These are phyloP conservation scores for Suillus placidus DNA, from an alignment of 768 basidiomycete species.

Conservation along the genomic window DNA sequence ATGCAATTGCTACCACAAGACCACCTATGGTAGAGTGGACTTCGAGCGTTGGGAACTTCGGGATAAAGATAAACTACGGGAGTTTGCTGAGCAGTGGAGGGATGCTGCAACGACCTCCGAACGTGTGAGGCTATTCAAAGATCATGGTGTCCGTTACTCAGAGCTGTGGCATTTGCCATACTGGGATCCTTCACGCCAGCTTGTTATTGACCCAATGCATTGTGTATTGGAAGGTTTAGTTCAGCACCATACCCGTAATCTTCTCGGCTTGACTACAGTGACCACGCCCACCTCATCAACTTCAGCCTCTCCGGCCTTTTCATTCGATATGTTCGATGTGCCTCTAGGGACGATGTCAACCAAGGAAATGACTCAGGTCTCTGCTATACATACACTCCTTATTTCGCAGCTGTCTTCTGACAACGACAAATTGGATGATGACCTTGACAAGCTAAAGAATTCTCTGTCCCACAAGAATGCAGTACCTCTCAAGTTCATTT, in stretches of 20 bases:
- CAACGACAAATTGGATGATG: no score
- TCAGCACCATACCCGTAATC: conserved; percentile 2
- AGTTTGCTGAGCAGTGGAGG: conserved; percentile 19
- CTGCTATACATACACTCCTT: conserved; percentile 13
- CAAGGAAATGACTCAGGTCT: conserved; percentile 10
- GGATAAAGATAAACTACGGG: conserved; percentile 11
- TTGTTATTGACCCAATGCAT: conserved; percentile 33
- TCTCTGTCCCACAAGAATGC: conserved; percentile 12
- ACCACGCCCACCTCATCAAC: background rate
- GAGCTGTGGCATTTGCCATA: conserved; percentile 28
- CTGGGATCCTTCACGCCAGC: conserved; percentile 24
- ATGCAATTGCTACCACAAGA: conserved; percentile 24
- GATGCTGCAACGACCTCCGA: conserved; percentile 11
- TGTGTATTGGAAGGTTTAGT: conserved; percentile 22
- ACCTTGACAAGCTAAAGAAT: conserved; percentile 10
- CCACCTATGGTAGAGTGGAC: conserved; percentile 13
- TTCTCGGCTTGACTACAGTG: conserved; percentile 13
- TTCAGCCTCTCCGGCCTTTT: conserved; percentile 5
- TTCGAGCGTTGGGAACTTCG: conserved; percentile 19
- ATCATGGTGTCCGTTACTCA: conserved; percentile 24
- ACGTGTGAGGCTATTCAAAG: conserved; percentile 14
- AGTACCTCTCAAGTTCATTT: conserved; percentile 4
- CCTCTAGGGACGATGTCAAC: background rate
- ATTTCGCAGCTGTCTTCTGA: conserved; percentile 2
- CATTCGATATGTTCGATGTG: background rate